Evolutionary conservation across 768 basidiomycete genomes (phyloP), one percentile per base, ranked within the genome.

Genomic region (Rhodosporidiobolus sp.): DNA sequence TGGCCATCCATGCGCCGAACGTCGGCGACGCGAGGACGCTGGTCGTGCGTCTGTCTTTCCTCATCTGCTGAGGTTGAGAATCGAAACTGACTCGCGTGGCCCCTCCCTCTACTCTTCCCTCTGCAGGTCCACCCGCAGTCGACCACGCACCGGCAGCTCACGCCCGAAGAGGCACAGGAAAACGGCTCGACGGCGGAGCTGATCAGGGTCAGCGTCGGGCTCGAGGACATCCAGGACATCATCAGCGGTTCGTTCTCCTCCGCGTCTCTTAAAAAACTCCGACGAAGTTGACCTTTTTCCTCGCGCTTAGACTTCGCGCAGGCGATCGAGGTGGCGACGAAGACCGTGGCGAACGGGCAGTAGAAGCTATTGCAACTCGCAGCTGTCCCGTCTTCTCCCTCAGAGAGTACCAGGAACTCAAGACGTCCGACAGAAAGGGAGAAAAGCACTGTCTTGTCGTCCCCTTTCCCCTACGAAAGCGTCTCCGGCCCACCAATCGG

Each of bases 121-220:
- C 26, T 32, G 35, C 35, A 50, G 55, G 17, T 68, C 3, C 61
- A 90, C 77, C 90, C 90, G 3, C 88, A 87, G 9, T 86, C 86
- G 43, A 90, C 90, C 32, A 91, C 90, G 0, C 90, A 91, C 77
- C 83, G 86, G 32, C 89, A 90, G 80, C 82, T 90, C 60, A 84
- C 83, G 0, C 81, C 80, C 32, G 86, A 84, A 61, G 90, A 91
- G 78, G 59, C 59, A 19, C 3, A n/a, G 4, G 59, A 60, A 11
- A 65, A 53, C 19, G 65, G 65, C 19, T 24, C 48, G 24, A 50
- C 56, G 38, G 14, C 30, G 30, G 65, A 66, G 26, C 26, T 66
- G 28, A 49, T 66, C 24, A 30, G 65, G 6, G 55, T 66, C 34
- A 66, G 65, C 24, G 48, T 66, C 32, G 65, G 65, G 16, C 32